Evolutionary conservation across 306 rosid species (phyloP).

Genomic region (Acacia confusa): DNA sequence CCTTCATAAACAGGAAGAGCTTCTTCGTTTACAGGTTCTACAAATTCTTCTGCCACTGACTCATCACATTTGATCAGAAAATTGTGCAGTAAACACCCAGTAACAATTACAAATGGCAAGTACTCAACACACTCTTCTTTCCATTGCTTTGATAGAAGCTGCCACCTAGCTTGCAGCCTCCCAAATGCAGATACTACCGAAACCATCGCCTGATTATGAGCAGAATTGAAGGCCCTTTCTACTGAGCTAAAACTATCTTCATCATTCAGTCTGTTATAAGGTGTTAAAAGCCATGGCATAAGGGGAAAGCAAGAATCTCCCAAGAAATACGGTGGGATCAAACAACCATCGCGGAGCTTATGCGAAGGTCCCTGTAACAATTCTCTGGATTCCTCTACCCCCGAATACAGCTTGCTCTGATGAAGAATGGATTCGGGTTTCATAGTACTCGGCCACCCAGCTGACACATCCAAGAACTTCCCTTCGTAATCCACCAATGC

Average conservation of each 20-base stretch:
- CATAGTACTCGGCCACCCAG: conserved; percentile 80
- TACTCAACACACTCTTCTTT: conserved; percentile 63
- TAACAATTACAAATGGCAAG: conserved; percentile 67
- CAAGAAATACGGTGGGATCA: conserved; percentile 68
- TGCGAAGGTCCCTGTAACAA: conserved; percentile 54
- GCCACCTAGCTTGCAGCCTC: conserved; percentile 60
- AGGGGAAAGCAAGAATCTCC: conserved; percentile 82
- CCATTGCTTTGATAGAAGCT: conserved; percentile 66
- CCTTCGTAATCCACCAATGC: conserved; percentile 81
- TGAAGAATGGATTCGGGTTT: conserved; percentile 58
- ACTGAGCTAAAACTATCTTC: conserved; percentile 53
- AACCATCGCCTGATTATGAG: conserved; percentile 55
- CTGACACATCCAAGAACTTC: conserved; percentile 75
- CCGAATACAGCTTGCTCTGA: conserved; percentile 63
- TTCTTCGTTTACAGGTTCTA: conserved; percentile 34
- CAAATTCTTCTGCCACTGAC: conserved; percentile 35
- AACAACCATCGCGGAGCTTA: conserved; percentile 49
- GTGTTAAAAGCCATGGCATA: conserved; percentile 83
- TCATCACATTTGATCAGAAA: conserved; percentile 67
- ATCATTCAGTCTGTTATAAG: conserved; percentile 52
- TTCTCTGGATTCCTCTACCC: conserved; percentile 60
- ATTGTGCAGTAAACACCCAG: conserved; percentile 79
- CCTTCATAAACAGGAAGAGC: conserved; percentile 49
- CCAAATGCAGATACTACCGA: conserved; percentile 54
- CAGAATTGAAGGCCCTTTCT: conserved; percentile 57